phyloP scores from a whole-genome alignment of 164 flowering plant genomes.

The Chimonanthus praecox region DNA sequence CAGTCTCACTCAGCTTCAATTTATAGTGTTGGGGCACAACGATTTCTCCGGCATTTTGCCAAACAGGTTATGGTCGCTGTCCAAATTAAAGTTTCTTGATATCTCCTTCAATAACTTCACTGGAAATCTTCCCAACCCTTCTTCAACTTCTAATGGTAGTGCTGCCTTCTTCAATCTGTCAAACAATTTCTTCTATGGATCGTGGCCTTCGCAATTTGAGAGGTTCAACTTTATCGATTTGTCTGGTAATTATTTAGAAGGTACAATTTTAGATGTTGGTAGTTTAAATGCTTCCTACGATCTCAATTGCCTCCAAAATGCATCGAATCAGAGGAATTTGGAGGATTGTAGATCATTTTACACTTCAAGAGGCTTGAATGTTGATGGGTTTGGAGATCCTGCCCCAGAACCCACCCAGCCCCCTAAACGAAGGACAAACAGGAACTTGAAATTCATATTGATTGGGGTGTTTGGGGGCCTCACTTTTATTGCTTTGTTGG shows the following conservation, averaged over 20 bases:
- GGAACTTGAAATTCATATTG: slow-evolving; percentile 35
- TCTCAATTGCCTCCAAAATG: slow-evolving; percentile 61
- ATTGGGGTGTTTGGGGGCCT: slow-evolving; percentile 68
- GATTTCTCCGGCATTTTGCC: slow-evolving; percentile 45
- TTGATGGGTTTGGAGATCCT: slow-evolving; percentile 58
- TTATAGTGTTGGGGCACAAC: slow-evolving; percentile 37
- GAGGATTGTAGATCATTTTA: slow-evolving; percentile 60
- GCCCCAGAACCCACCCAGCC: slow-evolving; percentile 32
- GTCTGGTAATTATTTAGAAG: slow-evolving; percentile 64
- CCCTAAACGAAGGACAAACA: slow-evolving; percentile 26
- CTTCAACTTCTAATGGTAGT: slow-evolving; percentile 2
- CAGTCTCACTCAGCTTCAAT: slow-evolving; percentile 27
- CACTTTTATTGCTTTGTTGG: slow-evolving; percentile 45
- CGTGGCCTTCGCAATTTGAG: slow-evolving; percentile 22
- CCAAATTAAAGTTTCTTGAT: slow-evolving; percentile 47
- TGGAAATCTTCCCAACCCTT: slow-evolving; percentile 29
- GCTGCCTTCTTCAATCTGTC: slow-evolving; percentile 47
- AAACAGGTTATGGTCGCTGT: not conserved
- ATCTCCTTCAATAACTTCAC: slow-evolving; percentile 58
- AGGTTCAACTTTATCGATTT: slow-evolving; percentile 41
- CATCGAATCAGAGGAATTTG: slow-evolving; percentile 48
- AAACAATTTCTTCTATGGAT: slow-evolving; percentile 58
- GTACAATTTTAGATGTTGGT: slow-evolving; percentile 37
- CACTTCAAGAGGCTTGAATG: slow-evolving; percentile 38
- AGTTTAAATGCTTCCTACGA: slow-evolving; percentile 33